Percentiles rank a stretch among this genome's conserved stretches.
Conservation (phyloP, 495 filamentous ascomycete species). For the Penicillium cinerascens region DNA sequence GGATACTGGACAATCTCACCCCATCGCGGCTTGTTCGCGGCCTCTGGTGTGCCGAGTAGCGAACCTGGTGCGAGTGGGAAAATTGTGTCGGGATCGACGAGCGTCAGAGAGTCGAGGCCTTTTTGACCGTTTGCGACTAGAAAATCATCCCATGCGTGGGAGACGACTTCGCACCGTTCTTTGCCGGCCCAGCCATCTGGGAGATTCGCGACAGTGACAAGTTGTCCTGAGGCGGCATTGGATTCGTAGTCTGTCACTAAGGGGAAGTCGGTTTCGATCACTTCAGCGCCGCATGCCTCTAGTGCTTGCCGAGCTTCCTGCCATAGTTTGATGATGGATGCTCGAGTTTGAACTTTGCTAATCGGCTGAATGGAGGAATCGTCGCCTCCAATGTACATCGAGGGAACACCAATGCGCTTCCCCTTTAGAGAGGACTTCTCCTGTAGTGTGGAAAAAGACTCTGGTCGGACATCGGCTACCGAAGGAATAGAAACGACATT, state of each 20-base stretch:
- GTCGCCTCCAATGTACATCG: constrained; percentile 33
- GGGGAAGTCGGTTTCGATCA: constrained; percentile 34
- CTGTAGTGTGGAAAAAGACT: constrained; percentile 16
- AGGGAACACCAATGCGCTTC: constrained; percentile 30
- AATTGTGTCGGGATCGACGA: constrained; percentile 29
- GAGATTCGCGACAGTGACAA: constrained; percentile 31
- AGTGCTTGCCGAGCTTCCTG: constrained; percentile 19
- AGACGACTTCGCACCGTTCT: constrained; percentile 33
- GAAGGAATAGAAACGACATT: constrained; percentile 24
- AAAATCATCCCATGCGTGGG: constrained; percentile 37
- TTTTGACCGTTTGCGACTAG: constrained; percentile 24
- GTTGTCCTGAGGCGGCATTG: constrained; percentile 24
- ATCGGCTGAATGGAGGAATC: constrained; percentile 14
- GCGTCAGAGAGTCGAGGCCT: constrained; percentile 21
- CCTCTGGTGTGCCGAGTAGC: constrained; percentile 27
- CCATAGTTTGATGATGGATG: constrained; percentile 33
- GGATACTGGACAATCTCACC: constrained; percentile 34
- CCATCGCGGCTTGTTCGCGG: constrained; percentile 30
- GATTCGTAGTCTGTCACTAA: constrained; percentile 30
- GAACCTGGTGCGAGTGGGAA: constrained; percentile 33
- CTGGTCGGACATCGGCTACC: constrained; percentile 22
- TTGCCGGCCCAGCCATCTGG: constrained; percentile 31
- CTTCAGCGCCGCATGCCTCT: constrained; percentile 29
- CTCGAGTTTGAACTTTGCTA: constrained; percentile 24
- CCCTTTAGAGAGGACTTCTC: constrained; percentile 22